Base-by-base conservation (phyloP, 2,329 filamentous ascomycete species). In the Botrytis porri region DNA sequence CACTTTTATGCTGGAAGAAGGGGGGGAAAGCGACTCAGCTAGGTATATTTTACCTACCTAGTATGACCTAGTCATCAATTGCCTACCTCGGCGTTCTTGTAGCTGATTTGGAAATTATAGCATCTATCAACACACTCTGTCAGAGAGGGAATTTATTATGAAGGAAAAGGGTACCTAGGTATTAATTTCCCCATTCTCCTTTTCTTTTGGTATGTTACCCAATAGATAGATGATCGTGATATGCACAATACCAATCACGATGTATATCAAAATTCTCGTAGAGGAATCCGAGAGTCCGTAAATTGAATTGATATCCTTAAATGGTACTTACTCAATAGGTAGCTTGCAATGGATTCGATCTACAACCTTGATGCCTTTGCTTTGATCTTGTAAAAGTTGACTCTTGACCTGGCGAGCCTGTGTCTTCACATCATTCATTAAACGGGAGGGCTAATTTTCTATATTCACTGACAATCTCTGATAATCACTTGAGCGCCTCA, bases 141-240 rank as follows among this genome's bases (percentile, higher is more conserved):
- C 29, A 22, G 29, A 60, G 57, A 35, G 57, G 10, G n/a, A 35
- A 22, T n/a, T 20, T 22, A 54, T 57, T 57, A 57, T 29, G 18
- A 16, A 57, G n/a, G 51, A 29, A 16, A 22, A 18, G 18, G 54
- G 16, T 22, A 22, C 43, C 43, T 8, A 51, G 48, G 5, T 51
- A 51, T 6, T 41, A 63, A 41, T 63, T n/a, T 63, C 60, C 60
- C 37, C 37, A 63, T n/a, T 63, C 60, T 41, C 60, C 60, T 63
- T 41, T 63, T 63, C 37, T 25, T 63, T 63, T 41, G 41, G 12
- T 3, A 43, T 29, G 3, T 41, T n/a, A 29, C 39, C 35, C 60
- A 63, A 63, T 41, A 41, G 32, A 41, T 41, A 63, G 32, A n/a
- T n/a, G n/a, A n/a, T 22, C 9, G 59, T 39, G 22, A 25, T 4